Conservation (phyloP, 345 rosid species). For the Eucalyptus grandis region DNA sequence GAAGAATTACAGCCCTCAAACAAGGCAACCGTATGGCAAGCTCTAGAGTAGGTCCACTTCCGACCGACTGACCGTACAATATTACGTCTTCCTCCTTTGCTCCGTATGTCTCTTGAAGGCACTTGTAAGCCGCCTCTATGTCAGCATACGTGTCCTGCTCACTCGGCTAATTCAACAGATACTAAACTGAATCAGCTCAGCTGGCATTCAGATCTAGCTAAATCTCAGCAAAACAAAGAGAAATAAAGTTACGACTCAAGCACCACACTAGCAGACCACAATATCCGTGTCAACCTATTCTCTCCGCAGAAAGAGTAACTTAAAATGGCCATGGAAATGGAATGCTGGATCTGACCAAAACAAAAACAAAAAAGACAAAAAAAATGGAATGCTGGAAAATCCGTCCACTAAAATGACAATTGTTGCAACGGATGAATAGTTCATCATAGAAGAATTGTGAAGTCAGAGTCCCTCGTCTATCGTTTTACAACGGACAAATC, state of each 20-base stretch:
- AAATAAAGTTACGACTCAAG: not conserved
- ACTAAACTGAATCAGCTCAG: not conserved
- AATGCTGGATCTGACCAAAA: not conserved
- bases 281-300: not conserved
- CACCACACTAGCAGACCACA: not conserved
- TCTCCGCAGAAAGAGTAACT: not conserved
- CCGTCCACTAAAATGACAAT: not conserved
- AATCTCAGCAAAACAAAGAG: not conserved
- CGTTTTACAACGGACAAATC: not conserved
- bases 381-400: not conserved
- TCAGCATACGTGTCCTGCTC: conserved; percentile 91
- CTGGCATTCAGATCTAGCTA: not conserved
- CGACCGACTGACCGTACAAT: conserved; percentile 79
- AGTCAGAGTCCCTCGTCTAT: not conserved
- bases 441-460: not conserved
- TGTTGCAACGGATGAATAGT: not conserved
- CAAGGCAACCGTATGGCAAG: conserved; percentile 50
- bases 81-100: conserved; percentile 63
- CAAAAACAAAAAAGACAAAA: too few relatives aligned
- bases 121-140: conserved; percentile 66
- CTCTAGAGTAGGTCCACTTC: conserved; percentile 87
- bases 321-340: not conserved
- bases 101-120: conserved; percentile 53
- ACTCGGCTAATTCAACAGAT: conserved; percentile 31
- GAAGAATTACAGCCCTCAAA: conserved; percentile 70